These are phyloP conservation scores for Lactarius hengduanensis DNA, from an alignment of 768 basidiomycete species.

Conservation along the genomic window DNA sequence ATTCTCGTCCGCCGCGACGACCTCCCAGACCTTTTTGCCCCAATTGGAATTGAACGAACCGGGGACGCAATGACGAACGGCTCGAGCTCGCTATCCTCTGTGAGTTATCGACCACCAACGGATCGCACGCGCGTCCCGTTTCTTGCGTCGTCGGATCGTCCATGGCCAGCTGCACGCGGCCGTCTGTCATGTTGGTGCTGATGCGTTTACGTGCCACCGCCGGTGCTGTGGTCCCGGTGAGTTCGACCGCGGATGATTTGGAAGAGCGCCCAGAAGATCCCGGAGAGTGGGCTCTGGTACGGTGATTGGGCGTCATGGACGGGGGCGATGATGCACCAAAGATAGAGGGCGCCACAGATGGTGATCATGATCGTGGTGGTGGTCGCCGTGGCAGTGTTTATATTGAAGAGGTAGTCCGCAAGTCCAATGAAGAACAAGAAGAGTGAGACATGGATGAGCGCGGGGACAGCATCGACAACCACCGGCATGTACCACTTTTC, in stretches of 20 bases:
- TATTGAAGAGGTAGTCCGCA: constrained; percentile 43
- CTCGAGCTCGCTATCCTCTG: constrained; percentile 12
- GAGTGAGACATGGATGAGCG: constrained; percentile 36
- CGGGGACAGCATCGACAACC: constrained; percentile 45
- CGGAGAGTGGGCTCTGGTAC: constrained; percentile 18
- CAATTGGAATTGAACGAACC: constrained; percentile 8
- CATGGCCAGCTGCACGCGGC: constrained; percentile 12
- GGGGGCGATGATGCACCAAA: constrained; percentile 20
- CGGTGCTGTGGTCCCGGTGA: constrained; percentile 17
- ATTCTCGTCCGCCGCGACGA: background rate
- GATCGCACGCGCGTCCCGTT: constrained; percentile 9
- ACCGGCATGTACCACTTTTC: constrained; percentile 41
- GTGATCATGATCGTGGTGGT: constrained; percentile 11
- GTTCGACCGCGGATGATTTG: constrained; percentile 12
- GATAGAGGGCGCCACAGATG: constrained; percentile 18
- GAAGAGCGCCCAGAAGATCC: constrained; percentile 19
- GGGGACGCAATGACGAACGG: constrained; percentile 9
- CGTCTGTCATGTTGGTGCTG: constrained; percentile 15
- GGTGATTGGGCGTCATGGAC: constrained; percentile 16
- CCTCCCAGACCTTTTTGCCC: constrained; percentile 11
- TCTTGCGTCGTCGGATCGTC: constrained; percentile 5
- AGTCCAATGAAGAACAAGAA: constrained; percentile 48
- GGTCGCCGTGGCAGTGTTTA: constrained; percentile 22
- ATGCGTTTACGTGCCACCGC: constrained; percentile 5
- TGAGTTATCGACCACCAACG: constrained; percentile 11